Evolutionary conservation across 2,329 filamentous ascomycete genomes (phyloP).

Genomic region (Amylocarpus encephaloides): DNA sequence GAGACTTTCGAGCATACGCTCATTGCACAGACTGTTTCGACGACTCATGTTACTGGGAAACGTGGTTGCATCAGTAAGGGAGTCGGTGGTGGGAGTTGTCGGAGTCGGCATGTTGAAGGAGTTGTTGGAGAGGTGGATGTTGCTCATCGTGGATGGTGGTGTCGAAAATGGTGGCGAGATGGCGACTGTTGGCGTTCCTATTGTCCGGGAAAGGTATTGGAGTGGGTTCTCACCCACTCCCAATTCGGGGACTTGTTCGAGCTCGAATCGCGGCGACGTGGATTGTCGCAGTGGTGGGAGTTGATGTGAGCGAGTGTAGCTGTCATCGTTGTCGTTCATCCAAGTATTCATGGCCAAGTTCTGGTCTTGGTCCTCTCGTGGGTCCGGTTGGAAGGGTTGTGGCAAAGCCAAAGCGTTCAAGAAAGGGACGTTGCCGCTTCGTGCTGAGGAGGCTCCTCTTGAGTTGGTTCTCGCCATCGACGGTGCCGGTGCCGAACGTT

Average conservation of each 20-base stretch:
- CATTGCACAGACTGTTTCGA: slow-evolving; percentile 30
- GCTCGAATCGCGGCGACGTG: slow-evolving; percentile 19
- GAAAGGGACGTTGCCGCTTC: slow-evolving; percentile 24
- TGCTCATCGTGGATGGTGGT: slow-evolving; percentile 13
- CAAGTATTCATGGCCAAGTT: slow-evolving; percentile 21
- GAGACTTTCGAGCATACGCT: slow-evolving; percentile 28
- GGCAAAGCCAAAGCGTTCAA: slow-evolving; percentile 20
- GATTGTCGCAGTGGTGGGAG: slow-evolving; percentile 14
- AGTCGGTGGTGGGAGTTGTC: slow-evolving; percentile 26
- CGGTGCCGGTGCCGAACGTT: slow-evolving; percentile 26
- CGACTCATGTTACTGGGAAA: slow-evolving; percentile 30
- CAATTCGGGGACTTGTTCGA: slow-evolving; percentile 27
- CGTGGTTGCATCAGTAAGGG: slow-evolving; percentile 30
- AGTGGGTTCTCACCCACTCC: slow-evolving; percentile 22
- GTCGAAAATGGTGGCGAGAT: slow-evolving; percentile 19
- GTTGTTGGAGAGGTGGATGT: slow-evolving; percentile 13
- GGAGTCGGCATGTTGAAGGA: slow-evolving; percentile 26
- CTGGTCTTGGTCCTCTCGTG: slow-evolving; percentile 16
- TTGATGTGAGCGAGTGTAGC: slow-evolving; percentile 25
- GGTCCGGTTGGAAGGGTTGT: slow-evolving; percentile 20
- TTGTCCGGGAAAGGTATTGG: slow-evolving; percentile 23
- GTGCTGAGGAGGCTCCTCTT: slow-evolving; percentile 23
- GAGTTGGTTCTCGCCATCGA: slow-evolving; percentile 27
- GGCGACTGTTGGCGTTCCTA: slow-evolving; percentile 17
- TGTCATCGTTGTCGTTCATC: slow-evolving; percentile 23